A percentile compares a stretch with the other conserved stretches of the same genome.
Evolutionary conservation across 2,329 filamentous ascomycete genomes (phyloP).

Genomic region (Fusarium torreyae): DNA sequence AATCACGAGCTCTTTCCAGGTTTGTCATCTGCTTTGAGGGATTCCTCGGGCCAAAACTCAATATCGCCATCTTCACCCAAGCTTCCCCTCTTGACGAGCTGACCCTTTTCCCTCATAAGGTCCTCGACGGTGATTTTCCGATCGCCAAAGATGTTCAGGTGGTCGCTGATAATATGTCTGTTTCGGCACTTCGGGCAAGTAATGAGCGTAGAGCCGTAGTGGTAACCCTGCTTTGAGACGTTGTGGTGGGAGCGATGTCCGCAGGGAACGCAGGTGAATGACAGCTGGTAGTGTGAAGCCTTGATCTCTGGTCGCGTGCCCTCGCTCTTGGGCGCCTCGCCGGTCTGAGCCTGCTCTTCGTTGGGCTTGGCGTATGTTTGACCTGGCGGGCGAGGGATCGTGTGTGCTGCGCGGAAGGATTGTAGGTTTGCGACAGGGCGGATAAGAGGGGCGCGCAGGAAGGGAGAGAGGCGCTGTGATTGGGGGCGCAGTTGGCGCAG

Average conservation of each 20-base stretch:
- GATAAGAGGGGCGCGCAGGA: conserved; percentile 23
- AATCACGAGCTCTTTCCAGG: conserved; percentile 32
- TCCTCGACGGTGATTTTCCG: conserved; percentile 80
- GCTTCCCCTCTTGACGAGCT: conserved; percentile 79
- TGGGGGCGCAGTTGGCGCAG: conserved; percentile 39
- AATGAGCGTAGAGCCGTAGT: conserved; percentile 89
- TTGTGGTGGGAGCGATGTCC: conserved; percentile 83
- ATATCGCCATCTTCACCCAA: conserved; percentile 85
- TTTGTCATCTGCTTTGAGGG: conserved; percentile 42
- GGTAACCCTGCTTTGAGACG: conserved; percentile 95
- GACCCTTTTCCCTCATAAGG: conserved; percentile 81
- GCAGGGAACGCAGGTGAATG: conserved; percentile 94
- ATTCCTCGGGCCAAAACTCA: conserved; percentile 90
- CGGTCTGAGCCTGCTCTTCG: conserved; percentile 16
- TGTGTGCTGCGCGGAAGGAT: conserved; percentile 53
- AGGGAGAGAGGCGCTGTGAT: conserved; percentile 33
- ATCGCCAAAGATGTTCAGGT: conserved; percentile 84
- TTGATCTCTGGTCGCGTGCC: conserved; percentile 52
- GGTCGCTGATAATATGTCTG: conserved; percentile 92
- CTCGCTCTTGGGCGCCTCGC: conserved; percentile 49
- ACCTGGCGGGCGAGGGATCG: conserved; percentile 55
- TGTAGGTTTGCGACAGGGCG: conserved; percentile 24
- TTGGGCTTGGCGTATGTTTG: conserved; percentile 31
- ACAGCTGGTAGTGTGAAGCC: conserved; percentile 85
- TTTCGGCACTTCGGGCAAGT: conserved; percentile 89